A percentile compares a stretch with the other conserved stretches of the same genome.
Evolutionary conservation across 2,329 filamentous ascomycete species (phyloP).

Genomic region (Ophiosphaerella korrae): DNA sequence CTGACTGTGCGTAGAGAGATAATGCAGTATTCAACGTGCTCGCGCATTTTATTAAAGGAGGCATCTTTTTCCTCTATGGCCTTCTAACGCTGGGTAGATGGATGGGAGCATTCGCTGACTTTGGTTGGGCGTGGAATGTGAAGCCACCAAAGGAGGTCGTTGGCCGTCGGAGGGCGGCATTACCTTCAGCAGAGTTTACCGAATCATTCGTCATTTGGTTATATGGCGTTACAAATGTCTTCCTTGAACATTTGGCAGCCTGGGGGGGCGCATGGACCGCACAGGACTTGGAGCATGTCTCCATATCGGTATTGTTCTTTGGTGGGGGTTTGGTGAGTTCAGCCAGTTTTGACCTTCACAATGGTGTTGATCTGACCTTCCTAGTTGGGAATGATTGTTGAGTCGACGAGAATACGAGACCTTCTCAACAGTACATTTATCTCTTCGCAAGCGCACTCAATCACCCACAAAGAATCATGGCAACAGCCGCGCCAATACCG

Average conservation of each 20-base stretch:
- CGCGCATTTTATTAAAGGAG: slow-evolving; percentile 92
- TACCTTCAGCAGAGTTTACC: slow-evolving; percentile 82
- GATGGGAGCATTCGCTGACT: slow-evolving; percentile 86
- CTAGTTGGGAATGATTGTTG: slow-evolving; percentile 79
- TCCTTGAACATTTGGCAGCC: slow-evolving; percentile 82
- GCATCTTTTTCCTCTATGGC: slow-evolving; percentile 93
- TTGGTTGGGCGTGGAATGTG: slow-evolving; percentile 95
- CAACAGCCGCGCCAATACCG: slow-evolving; percentile 69
- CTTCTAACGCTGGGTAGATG: slow-evolving; percentile 85
- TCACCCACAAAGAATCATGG: slow-evolving; percentile 52
- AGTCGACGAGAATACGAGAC: slow-evolving; percentile 68
- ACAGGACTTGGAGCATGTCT: slow-evolving; percentile 86
- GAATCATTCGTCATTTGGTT: slow-evolving; percentile 90
- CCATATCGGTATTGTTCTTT: slow-evolving; percentile 91
- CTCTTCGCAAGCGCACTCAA: slow-evolving; percentile 39
- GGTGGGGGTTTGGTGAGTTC: slow-evolving; percentile 80
- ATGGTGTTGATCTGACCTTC: slow-evolving; percentile 28
- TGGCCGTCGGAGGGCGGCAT: slow-evolving; percentile 64
- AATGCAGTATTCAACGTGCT: slow-evolving; percentile 77
- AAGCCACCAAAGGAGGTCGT: slow-evolving; percentile 66
- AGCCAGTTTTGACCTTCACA: slow-evolving; percentile 1
- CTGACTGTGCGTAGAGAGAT: slow-evolving; percentile 60
- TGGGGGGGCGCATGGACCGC: slow-evolving; percentile 74
- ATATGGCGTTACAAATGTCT: slow-evolving; percentile 89
- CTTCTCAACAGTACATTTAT: slow-evolving; percentile 63